Evolutionary conservation across 768 basidiomycete genomes (phyloP), one percentile per base, ranked within the genome.

Genomic region (Tephrocybe sp.): DNA sequence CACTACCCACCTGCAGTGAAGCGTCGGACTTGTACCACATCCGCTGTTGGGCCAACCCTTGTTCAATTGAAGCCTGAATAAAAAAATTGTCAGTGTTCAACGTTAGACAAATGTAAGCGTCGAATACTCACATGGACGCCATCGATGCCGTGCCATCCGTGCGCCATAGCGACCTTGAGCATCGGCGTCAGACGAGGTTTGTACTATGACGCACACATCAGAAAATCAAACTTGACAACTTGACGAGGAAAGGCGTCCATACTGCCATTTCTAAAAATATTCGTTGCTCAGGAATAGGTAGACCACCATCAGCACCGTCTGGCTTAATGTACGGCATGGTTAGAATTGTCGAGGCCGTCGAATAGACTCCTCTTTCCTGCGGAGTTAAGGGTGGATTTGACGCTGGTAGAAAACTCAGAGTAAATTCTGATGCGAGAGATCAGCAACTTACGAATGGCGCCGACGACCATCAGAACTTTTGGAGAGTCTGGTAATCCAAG

Each of bases 221-320:
- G 26, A 5, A 31, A 3, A 26, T 22, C 9, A 21, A 21, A 16
- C 37, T n/a, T 4, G n/a, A 27, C n/a, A n/a, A n/a, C n/a, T n/a
- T 15, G 12, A 25, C 7, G 18, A 24, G 30, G 26, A 28, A 9
- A 15, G 18, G 12, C 2, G 12, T 16, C 5, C 32, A 25, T 35
- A 67, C 60, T 3, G 69, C 63, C 69, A 69, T 71, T 46, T 71
- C 69, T 6, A 71, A 50, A 43, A 69, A 71, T 9, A 71, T 59
- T 19, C 65, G 60, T 44, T 50, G 56, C 2, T 57, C 53, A 11
- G 67, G 69, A 11, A 64, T 50, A n/a, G 68, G 67, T 16, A 67
- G 54, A 11, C 54, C 50, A 11, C 44, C 42, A 2, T 57, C 55
- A 8, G 21, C 18, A 2, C 36, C 37, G 21, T 36, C 42, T 4